Conservation (phyloP, 2,329 filamentous ascomycete genomes). For the Microsporum audouinii region DNA sequence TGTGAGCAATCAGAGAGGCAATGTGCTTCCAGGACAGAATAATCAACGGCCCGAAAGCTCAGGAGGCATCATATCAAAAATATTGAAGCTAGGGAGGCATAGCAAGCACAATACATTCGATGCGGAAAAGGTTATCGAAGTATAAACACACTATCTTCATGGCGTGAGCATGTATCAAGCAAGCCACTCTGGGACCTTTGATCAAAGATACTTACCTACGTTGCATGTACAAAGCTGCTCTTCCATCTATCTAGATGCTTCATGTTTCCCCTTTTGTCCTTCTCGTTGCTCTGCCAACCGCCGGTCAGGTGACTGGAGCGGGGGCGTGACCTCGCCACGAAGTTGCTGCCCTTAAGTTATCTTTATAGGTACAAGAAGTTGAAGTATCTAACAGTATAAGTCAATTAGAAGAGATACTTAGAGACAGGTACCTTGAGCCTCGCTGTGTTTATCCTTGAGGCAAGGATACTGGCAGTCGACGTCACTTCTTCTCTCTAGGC, state of each 20-base stretch:
- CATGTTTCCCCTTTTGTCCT: too few species aligned
- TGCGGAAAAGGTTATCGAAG: constrained; percentile 1
- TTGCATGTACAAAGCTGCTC: too few species aligned
- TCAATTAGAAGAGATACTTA: not conserved
- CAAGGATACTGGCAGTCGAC: not conserved
- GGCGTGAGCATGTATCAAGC: not conserved
- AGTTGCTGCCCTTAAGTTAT: not conserved
- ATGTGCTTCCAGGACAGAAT: constrained; percentile 22
- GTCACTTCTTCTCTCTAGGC: not conserved
- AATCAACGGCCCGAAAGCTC: constrained; percentile 9
- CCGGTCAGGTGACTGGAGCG: not conserved
- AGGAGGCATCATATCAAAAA: constrained; percentile 14
- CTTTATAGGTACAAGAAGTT: not conserved
- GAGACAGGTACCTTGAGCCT: not conserved
- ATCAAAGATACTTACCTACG: too few species aligned
- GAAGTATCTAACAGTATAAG: not conserved
- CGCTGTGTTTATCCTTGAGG: not conserved
- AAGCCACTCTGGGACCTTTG: not conserved
- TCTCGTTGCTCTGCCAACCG: not conserved
- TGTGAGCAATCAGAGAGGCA: constrained; percentile 37
- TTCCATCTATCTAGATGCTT: too few species aligned
- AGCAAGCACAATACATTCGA: constrained; percentile 5
- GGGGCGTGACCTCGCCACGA: constrained; percentile 1
- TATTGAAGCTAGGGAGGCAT: not conserved
- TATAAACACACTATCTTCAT: constrained; percentile 1